Evolutionary conservation across 768 basidiomycete genomes (phyloP).

Genomic region (Lyophyllum semitale): DNA sequence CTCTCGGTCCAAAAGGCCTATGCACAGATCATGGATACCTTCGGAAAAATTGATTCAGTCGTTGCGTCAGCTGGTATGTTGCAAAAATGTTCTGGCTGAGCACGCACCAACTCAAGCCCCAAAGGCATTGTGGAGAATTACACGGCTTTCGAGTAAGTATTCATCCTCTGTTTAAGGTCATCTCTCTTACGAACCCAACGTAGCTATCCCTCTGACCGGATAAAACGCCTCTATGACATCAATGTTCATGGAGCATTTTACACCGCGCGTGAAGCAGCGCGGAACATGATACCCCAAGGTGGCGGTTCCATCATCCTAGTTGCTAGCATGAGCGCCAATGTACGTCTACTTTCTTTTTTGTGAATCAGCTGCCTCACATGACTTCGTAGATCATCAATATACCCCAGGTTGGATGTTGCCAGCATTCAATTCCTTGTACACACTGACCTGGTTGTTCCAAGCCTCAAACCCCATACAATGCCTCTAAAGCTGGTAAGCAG

Average conservation of each 20-base stretch:
- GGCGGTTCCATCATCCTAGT: conserved; percentile 85
- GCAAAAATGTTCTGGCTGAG: not conserved
- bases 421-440: not conserved
- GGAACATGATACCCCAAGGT: conserved; percentile 82
- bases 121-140: conserved; percentile 88
- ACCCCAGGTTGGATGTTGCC: conserved; percentile 61
- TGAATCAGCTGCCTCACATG: not conserved
- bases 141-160: conserved; percentile 77
- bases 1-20: conserved; percentile 75
- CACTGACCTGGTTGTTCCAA: conserved; percentile 25
- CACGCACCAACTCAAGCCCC: conserved; percentile 1
- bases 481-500: conserved; percentile 81
- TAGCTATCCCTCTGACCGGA: conserved; percentile 85
- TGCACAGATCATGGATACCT: conserved; percentile 58
- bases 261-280: conserved; percentile 95
- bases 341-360: conserved; percentile 35
- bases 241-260: conserved; percentile 95
- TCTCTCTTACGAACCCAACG: not conserved
- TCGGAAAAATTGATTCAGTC: conserved; percentile 76
- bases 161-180: not conserved
- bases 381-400: conserved; percentile 74
- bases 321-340: conserved; percentile 89
- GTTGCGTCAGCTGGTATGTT: conserved; percentile 83
- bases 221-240: conserved; percentile 84
- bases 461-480: conserved; percentile 94